Evolutionary conservation across 108 stramenopile genomes (phyloP).

Genomic region (Ochromonas danica): DNA sequence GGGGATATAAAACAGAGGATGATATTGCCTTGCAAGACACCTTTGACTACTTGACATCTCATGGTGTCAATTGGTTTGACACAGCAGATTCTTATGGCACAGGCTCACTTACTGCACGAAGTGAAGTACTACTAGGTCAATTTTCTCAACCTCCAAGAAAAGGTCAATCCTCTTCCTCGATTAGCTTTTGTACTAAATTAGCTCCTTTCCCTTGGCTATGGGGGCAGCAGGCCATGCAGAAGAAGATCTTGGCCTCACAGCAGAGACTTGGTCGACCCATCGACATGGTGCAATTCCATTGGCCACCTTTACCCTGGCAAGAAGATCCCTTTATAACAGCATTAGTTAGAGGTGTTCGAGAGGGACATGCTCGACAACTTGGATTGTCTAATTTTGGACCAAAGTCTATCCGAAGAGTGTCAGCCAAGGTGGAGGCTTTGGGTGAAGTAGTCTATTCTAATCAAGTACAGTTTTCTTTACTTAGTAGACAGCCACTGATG

Average conservation of each 20-base stretch:
- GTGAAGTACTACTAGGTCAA: constrained; percentile 46
- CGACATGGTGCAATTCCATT: constrained; percentile 50
- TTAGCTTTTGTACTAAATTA: constrained; percentile 50
- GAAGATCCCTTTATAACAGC: constrained; percentile 36
- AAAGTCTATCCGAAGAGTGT: constrained; percentile 38
- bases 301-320: constrained; percentile 54
- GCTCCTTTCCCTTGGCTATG: constrained; percentile 51
- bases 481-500: constrained; percentile 44
- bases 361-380: constrained; percentile 28
- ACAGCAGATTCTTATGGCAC: constrained; percentile 55
- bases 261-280: constrained; percentile 8
- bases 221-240: constrained; percentile 39
- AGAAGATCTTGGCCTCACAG: constrained; percentile 38
- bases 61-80: constrained; percentile 54
- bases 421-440: constrained; percentile 26
- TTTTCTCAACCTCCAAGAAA: neutral
- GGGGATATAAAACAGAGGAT: constrained; percentile 50
- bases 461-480: constrained; percentile 53
- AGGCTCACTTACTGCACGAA: constrained; percentile 46
- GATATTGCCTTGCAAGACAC: constrained; percentile 49
- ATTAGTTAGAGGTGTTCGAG: neutral
- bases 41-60: constrained; percentile 43
- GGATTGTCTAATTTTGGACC: constrained; percentile 54
- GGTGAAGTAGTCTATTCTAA: constrained; percentile 44
- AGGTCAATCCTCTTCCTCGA: no score